Evolutionary conservation across 2,329 filamentous ascomycete genomes (phyloP), one percentile per base, ranked within the genome.

Genomic region (Fusarium floridanum): DNA sequence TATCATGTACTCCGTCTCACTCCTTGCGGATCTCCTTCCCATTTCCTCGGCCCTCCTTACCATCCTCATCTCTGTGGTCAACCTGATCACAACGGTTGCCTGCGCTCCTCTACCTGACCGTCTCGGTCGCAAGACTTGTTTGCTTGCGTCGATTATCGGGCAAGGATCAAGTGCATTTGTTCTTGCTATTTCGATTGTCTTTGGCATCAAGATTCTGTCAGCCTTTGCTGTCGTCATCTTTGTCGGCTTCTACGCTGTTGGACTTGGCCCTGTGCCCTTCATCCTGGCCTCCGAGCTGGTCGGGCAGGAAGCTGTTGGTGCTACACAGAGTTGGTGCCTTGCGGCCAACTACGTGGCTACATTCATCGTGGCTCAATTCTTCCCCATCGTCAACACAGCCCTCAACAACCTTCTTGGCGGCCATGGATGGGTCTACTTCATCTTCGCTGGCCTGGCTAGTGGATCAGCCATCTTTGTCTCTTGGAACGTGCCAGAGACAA

Each of bases 1-100:
- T 80, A 93, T 98, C 84, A 98, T 99, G 95, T 99, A 99, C 83
- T 97, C 95, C 3, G 97, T 98, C 7, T 95, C 94, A 1, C 91
- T 99, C 1, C 89, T 99, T 16, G 91, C 93, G 36, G 91, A 91
- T 72, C 89, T 98, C 2, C 89, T 99, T 0, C 93, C 94, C 5
- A 90, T 95, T 56, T 95, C 92, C 71, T 96, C 95, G 0, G 93
- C 93, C 0, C 85, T 97, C 1, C 88, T 99, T 62, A 97, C 96
- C 64, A 96, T 98, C 70, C 85, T 94, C 64, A 95, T 98, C 68
- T 98, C 95, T 1, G 88, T 91, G 14, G 90, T 98, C 80, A 98
- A 98, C 83, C 90, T 99, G 39, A 78, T 94, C 77, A 94, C 94
- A 61, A 98, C 97, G 0, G 86, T 94, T 20, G 89, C 90, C 4